Base-by-base conservation (phyloP, 2,329 filamentous ascomycete genomes). In the Aspergillus ochraceus region DNA sequence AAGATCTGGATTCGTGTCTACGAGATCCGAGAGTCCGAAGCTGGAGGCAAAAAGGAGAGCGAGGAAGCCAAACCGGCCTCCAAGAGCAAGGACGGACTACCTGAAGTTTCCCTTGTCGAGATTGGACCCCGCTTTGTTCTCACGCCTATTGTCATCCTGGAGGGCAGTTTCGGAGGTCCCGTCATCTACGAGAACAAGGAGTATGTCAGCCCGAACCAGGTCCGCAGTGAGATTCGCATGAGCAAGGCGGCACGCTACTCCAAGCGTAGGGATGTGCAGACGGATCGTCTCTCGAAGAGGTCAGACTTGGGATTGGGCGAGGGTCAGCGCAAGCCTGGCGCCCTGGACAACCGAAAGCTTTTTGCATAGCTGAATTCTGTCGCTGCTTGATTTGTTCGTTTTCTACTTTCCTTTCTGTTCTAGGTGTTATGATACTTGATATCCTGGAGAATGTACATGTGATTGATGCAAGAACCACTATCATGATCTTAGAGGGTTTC, bases 121-220 rank as follows among this genome's bases (percentile, higher is more conserved):
- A 96, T 99, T 63, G 95, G 95, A 0, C 95, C 95, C 0, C 86
- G 95, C 50, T 94, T 97, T 68, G 92, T 97, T 30, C 81, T 97
- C 54, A 97, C 92, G 26, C 94, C 95, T 0, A 97, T 97, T 66
- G 88, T 98, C 59, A 97, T 98, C 66, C 88, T 96, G 68, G 95
- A 99, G 75, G 92, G 92, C 49, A 93, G 90, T 62, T 98, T 99
- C 69, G 94, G 94, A 56, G 95, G 95, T 0, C 94, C 95, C 3
- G 92, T 98, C 65, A 96, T 99, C 72, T 99, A 96, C 79, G 92
- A 98, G 82, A 98, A 98, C 81, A 95, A 92, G 83, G 90, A 97
- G 76, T 99, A 97, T 70, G 91, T 99, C 56, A 95, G 90, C 67
- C 95, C 95, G 10, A 99, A 99, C 85, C 91, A 97, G 79, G 87